Base-by-base conservation (phyloP, 495 filamentous ascomycete species). In the Articulospora tetracladia region DNA sequence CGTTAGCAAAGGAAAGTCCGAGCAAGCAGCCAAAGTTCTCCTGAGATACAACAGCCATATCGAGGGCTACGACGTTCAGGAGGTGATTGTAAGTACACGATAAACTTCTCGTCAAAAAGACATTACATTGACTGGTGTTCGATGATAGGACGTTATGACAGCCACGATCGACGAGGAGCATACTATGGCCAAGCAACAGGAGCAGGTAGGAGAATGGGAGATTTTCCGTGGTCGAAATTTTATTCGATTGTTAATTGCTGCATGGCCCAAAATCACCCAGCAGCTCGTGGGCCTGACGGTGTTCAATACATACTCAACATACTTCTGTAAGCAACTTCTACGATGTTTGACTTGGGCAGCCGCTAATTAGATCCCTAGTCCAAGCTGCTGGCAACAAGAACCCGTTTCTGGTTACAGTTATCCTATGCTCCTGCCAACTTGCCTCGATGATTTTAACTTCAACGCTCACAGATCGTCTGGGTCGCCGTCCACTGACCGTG, bases 1-100 rank as follows among this genome's bases (percentile, higher is more conserved):
- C 86, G 64, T 80, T 74, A n/a, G 86, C 86, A 1, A 84, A 53
- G 83, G 81, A 19, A 72, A 76, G 1, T 58, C 72, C 3, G 73
- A 76, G 0, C 75, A 80, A 10, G 83, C 84, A 0, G 69, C 75
- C 54, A 62, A 69, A n/a, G 74, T 76, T 15, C 59, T 86, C 41
- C 65, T 67, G 11, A 26, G 36, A 15, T 72, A 47, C 60, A 73
- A 76, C 39, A 70, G 75, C 1, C 32, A 49, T 27, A 41, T 63
- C 25, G 50, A 63, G 23, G 61, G 39, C 22, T 63, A 59, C 41
- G 55, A 63, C 51, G 63, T 75, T 2, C 36, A 72, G 12, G 66
- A 76, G 47, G 72, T 74, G 32, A 69, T 77, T 60, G 58, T 61
- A 15, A 54, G 58, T 48, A 24, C 26, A 34, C 69, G 70, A 19